phyloP scores from a whole-genome alignment of 495 filamentous ascomycete genomes.

The Penicillium coffeae region DNA sequence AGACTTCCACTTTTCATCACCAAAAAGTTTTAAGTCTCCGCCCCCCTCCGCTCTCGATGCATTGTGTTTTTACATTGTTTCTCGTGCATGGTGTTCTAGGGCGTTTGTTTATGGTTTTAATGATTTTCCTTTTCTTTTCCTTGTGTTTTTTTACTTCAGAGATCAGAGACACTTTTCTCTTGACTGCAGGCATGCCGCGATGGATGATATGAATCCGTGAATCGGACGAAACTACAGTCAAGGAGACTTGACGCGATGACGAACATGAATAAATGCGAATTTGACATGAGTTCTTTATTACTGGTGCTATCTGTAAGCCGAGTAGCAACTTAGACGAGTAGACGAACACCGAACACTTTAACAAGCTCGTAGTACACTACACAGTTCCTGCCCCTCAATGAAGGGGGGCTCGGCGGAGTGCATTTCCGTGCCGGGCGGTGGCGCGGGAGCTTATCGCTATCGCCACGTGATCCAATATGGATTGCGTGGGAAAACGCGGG shows the following conservation, averaged over 20 bases:
- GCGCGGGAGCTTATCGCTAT: background rate
- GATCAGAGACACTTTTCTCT: background rate
- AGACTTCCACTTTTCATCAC: conserved; percentile 12
- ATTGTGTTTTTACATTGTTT: conserved; percentile 12
- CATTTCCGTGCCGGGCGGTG: too few species aligned
- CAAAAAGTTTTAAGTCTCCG: conserved; percentile 22
- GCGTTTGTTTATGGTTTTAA: conserved; percentile 3
- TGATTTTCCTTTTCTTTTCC: conserved; percentile 10
- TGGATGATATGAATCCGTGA: conserved; percentile 6
- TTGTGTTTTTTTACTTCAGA: conserved; percentile 4
- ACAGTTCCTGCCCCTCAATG: too few species aligned
- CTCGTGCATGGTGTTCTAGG: conserved; percentile 26
- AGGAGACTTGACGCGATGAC: conserved; percentile 6
- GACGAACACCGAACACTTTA: too few species aligned
- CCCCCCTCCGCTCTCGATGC: conserved; percentile 21
- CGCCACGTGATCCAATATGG: conserved; percentile 21
- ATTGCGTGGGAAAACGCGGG: conserved; percentile 20
- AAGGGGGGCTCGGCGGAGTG: too few species aligned
- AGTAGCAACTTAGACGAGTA: too few species aligned
- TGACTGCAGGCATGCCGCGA: conserved; percentile 6
- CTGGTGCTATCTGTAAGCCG: too few species aligned
- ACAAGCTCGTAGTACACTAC: too few species aligned
- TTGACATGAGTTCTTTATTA: conserved; percentile 4
- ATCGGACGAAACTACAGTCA: background rate
- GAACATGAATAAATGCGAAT: conserved; percentile 17